Conservation (phyloP, 202 grass and related monocot species). For the Zoysia matrella region DNA sequence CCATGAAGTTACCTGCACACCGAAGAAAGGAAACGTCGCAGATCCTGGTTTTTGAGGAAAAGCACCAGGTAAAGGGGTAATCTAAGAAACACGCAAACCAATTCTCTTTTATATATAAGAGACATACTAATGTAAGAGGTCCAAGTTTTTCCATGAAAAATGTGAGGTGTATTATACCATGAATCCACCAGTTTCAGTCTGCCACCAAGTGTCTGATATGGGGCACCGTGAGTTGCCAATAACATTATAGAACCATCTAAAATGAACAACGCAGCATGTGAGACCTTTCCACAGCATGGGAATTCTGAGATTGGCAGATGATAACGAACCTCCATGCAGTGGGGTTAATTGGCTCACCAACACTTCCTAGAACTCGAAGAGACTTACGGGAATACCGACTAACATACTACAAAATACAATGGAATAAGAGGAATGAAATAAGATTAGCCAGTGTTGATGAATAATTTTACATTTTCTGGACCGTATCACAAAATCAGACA, state of each 20-base stretch:
- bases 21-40: constrained; percentile 94
- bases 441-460: background rate
- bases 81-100: constrained; percentile 55
- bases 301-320: constrained; percentile 35
- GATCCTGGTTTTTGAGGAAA: constrained; percentile 98
- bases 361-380: too few species aligned
- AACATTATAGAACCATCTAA: constrained; percentile 96
- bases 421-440: background rate
- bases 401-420: constrained; percentile 70
- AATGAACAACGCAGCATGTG: constrained; percentile 35
- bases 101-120: constrained; percentile 26
- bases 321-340: constrained; percentile 87
- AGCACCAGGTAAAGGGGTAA: constrained; percentile 88
- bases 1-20: constrained; percentile 68
- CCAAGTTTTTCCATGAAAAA: background rate
- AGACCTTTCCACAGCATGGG: constrained; percentile 23
- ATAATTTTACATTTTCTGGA: constrained; percentile 1
- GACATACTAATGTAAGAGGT: background rate
- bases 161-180: constrained; percentile 62
- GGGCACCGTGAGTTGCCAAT: constrained; percentile 79
- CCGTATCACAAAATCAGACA: constrained; percentile 10
- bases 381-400: constrained; percentile 53
- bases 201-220: constrained; percentile 99
- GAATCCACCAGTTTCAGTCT: constrained; percentile 99
- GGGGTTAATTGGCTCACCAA: too few species aligned